Conservation (phyloP, 2,329 filamentous ascomycete species). For the Beauveria pseudobassiana region DNA sequence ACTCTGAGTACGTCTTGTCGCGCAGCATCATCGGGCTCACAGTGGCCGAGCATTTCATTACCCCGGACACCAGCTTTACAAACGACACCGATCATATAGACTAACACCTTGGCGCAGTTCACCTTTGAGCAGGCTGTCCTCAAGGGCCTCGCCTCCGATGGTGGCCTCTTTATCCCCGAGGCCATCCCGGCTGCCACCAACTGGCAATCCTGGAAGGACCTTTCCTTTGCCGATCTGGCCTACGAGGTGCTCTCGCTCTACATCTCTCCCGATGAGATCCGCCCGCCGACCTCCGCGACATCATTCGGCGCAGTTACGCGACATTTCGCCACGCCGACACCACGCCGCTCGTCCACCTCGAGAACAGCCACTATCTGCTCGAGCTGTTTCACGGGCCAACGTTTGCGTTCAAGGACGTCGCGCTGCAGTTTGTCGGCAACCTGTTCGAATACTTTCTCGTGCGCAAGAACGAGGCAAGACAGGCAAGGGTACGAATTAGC, state of each 20-base stretch:
- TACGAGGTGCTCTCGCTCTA: constrained; percentile 82
- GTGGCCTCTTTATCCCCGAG: constrained; percentile 84
- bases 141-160: constrained; percentile 79
- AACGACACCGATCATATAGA: not conserved
- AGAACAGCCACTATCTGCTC: constrained; percentile 72
- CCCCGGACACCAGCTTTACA: no score
- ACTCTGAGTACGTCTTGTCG: constrained; percentile 34
- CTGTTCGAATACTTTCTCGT: constrained; percentile 84
- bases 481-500: constrained; percentile 35
- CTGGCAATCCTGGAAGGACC: constrained; percentile 69
- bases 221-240: constrained; percentile 74
- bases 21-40: not conserved
- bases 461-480: constrained; percentile 62
- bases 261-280: constrained; percentile 78
- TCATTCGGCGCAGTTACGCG: constrained; percentile 78
- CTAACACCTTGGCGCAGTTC: constrained; percentile 42
- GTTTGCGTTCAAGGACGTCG: constrained; percentile 93
- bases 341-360: constrained; percentile 69
- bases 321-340: constrained; percentile 78
- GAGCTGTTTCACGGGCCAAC: constrained; percentile 96
- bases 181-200: constrained; percentile 50
- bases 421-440: constrained; percentile 92
- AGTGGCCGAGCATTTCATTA: no score
- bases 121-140: constrained; percentile 89
- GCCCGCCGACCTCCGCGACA: constrained; percentile 66